Evolutionary conservation across 208 protist species (phyloP).

Genomic region (Trypanosoma congolense): DNA sequence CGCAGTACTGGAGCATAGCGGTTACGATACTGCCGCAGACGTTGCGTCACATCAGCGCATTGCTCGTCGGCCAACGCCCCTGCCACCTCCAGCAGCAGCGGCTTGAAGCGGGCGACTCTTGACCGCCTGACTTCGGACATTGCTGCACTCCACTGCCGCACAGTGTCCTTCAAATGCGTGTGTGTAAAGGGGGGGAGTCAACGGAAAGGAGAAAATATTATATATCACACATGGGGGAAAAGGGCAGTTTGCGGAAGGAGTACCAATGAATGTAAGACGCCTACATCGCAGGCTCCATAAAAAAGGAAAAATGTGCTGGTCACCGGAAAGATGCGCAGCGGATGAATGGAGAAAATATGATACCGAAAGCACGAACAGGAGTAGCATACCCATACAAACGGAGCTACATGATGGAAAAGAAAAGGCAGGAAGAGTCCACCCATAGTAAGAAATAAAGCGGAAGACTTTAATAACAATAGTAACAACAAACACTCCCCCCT

Average conservation of each 20-base stretch:
- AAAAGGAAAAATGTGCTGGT: no score
- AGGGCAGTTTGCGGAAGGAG: no score
- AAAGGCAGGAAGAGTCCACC: no score
- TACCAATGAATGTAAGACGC: no score
- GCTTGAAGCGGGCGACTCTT: conserved; percentile 3
- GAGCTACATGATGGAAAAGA: no score
- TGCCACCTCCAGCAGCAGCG: conserved; percentile 43
- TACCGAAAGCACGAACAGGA: conserved; percentile 3
- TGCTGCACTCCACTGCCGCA: background rate
- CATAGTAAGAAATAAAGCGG: no score
- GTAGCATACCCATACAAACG: background rate
- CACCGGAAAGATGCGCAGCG: background rate
- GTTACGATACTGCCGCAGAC: conserved; percentile 54
- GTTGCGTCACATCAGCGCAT: conserved; percentile 24
- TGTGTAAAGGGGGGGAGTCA: no score
- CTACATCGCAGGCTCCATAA: no score
- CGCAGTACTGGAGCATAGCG: conserved; percentile 62
- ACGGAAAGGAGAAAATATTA: no score
- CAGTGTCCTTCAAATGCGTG: background rate
- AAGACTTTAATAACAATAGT: no score
- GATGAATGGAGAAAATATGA: conserved; percentile 14
- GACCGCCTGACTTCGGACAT: background rate
- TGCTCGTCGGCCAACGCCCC: conserved; percentile 43
- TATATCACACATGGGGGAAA: no score
- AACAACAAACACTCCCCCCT: no score